Percentiles rank a stretch among this genome's conserved stretches.
Evolutionary conservation across 2,329 filamentous ascomycete species (phyloP).

Genomic region (Phaeosphaeriaceae sp.): DNA sequence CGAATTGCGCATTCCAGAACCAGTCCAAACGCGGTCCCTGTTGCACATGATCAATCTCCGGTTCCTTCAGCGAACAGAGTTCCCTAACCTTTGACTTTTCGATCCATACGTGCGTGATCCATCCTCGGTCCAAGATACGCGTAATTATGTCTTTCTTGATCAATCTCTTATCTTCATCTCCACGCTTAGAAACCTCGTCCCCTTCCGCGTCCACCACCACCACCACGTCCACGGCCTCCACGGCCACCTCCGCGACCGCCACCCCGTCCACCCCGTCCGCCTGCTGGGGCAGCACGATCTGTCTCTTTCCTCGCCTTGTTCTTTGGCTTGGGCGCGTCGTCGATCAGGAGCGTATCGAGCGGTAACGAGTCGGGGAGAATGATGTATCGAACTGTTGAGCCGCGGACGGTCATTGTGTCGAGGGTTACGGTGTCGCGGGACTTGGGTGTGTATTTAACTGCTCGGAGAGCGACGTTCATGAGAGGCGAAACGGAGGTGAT

Average conservation of each 20-base stretch:
- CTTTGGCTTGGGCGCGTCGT: slow-evolving; percentile 98
- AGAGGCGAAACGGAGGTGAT: slow-evolving; percentile 96
- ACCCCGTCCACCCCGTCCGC: slow-evolving; percentile 56
- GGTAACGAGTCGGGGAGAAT: slow-evolving; percentile 96
- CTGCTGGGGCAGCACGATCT: slow-evolving; percentile 59
- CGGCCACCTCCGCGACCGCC: slow-evolving; percentile 55
- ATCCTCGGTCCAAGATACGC: slow-evolving; percentile 6
- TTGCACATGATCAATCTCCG: slow-evolving; percentile 29
- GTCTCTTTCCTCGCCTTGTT: slow-evolving; percentile 98
- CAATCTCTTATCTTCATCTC: slow-evolving; percentile 3
- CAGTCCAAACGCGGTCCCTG: slow-evolving; percentile 19
- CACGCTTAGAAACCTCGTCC: slow-evolving; percentile 43
- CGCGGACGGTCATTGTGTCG: slow-evolving; percentile 96
- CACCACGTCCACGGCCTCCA: slow-evolving; percentile 52
- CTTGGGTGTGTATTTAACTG: slow-evolving; percentile 94
- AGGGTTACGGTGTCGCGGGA: slow-evolving; percentile 86
- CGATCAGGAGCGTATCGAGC: slow-evolving; percentile 92
- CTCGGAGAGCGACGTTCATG: slow-evolving; percentile 97
- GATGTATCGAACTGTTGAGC: slow-evolving; percentile 94
- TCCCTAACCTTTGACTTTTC: slow-evolving; percentile 21
- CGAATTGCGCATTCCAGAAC: slow-evolving; percentile 15
- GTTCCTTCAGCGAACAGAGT: slow-evolving; percentile 20
- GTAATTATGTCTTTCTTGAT: slow-evolving; percentile 8
- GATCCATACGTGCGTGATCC: slow-evolving; percentile 6
- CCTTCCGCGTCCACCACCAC: slow-evolving; percentile 54